Percentiles rank a stretch among this genome's conserved stretches.
phyloP scores from a whole-genome alignment of 2,329 filamentous ascomycete genomes.

The Trichoderma simmonsii region DNA sequence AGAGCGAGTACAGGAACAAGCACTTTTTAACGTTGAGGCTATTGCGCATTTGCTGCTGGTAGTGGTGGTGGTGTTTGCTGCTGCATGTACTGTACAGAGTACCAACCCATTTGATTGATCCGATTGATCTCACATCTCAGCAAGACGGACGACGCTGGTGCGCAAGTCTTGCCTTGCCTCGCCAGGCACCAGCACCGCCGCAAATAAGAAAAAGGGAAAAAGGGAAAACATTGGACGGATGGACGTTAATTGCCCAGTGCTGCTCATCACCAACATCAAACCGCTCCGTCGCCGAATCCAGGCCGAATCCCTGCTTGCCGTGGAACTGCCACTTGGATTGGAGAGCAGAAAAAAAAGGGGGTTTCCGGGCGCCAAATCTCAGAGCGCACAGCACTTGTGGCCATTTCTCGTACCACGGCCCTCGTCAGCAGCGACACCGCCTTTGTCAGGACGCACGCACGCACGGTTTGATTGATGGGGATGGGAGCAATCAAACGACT shows the following conservation, averaged over 20 bases:
- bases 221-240: not conserved
- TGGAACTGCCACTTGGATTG: not conserved
- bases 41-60: not conserved
- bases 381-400: not conserved
- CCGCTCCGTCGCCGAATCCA: conserved; percentile 10
- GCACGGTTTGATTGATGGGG: not conserved
- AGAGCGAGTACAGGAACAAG: not conserved
- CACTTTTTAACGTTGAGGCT: conserved; percentile 1
- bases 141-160: not conserved
- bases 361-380: conserved; percentile 1
- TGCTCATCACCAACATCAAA: conserved; percentile 10
- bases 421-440: conserved; percentile 16
- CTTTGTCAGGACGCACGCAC: not conserved
- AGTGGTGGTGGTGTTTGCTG: not conserved
- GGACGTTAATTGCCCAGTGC: not conserved
- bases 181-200: not conserved
- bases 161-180: not conserved
- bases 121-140: not conserved
- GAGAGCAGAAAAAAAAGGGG: not conserved
- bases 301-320: conserved; percentile 16
- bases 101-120: not conserved
- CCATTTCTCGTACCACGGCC: not conserved
- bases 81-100: not conserved
- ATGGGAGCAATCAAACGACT: not conserved
- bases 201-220: not conserved